phyloP scores from a whole-genome alignment of 495 filamentous ascomycete species.

The Tuber melanosporum region DNA sequence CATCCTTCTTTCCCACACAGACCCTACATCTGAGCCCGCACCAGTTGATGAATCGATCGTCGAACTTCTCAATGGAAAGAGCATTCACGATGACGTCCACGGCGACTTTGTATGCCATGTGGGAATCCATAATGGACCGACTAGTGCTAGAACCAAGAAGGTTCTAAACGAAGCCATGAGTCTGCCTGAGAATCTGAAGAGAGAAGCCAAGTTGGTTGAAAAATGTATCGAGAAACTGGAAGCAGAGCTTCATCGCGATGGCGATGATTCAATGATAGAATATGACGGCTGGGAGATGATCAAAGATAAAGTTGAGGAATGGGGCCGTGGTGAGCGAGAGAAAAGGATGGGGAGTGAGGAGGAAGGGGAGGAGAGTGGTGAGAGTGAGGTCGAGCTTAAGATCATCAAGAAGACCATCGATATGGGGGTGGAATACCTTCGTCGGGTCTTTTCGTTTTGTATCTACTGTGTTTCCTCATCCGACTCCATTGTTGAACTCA shows the following conservation, averaged over 20 bases:
- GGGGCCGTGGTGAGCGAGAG: conserved; percentile 57
- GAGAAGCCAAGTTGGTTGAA: conserved; percentile 39
- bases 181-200: conserved; percentile 41
- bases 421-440: conserved; percentile 90
- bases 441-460: conserved; percentile 95
- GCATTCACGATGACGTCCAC: conserved; percentile 81
- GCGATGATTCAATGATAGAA: conserved; percentile 39
- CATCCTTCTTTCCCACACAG: conserved; percentile 55
- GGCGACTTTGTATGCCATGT: conserved; percentile 97
- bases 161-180: conserved; percentile 53
- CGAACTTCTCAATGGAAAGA: conserved; percentile 90
- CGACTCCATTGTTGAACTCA: conserved; percentile 92
- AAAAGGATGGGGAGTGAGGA: conserved; percentile 57
- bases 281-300: conserved; percentile 49
- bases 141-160: conserved; percentile 76
- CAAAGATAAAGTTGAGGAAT: conserved; percentile 75
- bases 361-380: conserved; percentile 61
- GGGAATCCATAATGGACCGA: conserved; percentile 83
- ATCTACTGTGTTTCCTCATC: conserved; percentile 99
- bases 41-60: conserved; percentile 70
- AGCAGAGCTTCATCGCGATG: conserved; percentile 57
- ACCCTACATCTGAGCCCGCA: conserved; percentile 54
- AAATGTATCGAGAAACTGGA: conserved; percentile 65
- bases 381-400: conserved; percentile 60
- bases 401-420: conserved; percentile 96